Evolutionary conservation across 306 rosid species (phyloP).

Genomic region (Malus domestica): DNA sequence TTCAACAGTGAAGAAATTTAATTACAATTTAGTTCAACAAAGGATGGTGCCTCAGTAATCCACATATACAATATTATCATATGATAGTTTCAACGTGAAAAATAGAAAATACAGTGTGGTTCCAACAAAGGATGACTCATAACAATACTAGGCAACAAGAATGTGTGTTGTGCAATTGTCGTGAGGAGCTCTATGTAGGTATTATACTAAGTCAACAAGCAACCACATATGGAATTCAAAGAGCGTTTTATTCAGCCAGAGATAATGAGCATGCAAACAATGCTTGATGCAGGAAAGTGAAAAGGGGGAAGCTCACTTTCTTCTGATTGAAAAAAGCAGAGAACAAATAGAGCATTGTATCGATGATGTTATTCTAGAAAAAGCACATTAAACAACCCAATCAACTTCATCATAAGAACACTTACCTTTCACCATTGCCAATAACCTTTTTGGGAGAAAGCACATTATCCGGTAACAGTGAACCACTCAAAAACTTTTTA

Average conservation of each 20-base stretch:
- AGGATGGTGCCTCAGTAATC: too few species aligned
- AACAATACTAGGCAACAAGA: too few species aligned
- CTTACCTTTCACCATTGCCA: conserved; percentile 61
- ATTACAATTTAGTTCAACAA: too few species aligned
- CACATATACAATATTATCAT: too few species aligned
- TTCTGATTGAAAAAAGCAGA: background rate
- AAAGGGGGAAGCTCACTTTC: background rate
- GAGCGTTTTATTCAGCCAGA: background rate
- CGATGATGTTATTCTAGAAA: background rate
- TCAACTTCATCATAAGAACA: background rate
- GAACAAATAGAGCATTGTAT: background rate
- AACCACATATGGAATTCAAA: background rate
- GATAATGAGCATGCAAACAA: background rate
- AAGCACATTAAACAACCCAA: conserved; percentile 2
- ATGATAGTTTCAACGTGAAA: too few species aligned
- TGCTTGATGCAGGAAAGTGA: background rate
- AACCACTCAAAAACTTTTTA: conserved; percentile 48
- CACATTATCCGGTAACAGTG: conserved; percentile 43
- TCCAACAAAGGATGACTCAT: too few species aligned
- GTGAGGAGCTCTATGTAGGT: too few species aligned
- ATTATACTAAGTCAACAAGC: background rate
- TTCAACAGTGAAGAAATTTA: too few species aligned
- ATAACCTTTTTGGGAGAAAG: conserved; percentile 40
- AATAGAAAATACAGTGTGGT: too few species aligned
- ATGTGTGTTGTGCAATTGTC: too few species aligned